Evolutionary conservation across 169 alveolate genomes (phyloP).

Genomic region (Theileria sp.): DNA sequence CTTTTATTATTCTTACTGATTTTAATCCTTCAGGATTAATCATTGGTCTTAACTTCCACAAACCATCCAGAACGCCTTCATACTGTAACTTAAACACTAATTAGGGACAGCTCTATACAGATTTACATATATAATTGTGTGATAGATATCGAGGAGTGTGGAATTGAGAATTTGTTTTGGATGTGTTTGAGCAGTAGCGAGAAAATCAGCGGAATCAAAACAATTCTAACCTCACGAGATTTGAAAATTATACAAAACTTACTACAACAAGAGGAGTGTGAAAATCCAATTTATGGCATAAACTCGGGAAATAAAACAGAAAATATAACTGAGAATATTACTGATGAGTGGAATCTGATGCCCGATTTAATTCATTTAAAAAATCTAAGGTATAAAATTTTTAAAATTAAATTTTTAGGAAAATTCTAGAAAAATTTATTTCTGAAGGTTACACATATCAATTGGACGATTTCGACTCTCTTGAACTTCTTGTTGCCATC

Average conservation of each 20-base stretch:
- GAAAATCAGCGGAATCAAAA: not conserved
- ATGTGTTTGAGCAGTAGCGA: not conserved
- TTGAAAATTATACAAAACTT: not conserved
- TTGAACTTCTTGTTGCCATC: not conserved
- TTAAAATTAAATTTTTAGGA: not conserved
- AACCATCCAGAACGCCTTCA: constrained; percentile 2
- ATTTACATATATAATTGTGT: not conserved
- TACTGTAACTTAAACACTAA: not conserved
- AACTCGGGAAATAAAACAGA: not conserved
- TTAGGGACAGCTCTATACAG: too few relatives aligned
- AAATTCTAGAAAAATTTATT: not conserved
- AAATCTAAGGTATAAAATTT: not conserved
- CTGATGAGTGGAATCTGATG: not conserved
- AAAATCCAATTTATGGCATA: not conserved
- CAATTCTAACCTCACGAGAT: not conserved
- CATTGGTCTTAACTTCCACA: constrained; percentile 19
- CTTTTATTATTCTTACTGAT: constrained; percentile 33
- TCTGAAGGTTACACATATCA: not conserved
- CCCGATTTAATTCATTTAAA: constrained; percentile 1
- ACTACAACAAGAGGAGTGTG: not conserved
- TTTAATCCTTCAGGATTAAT: constrained; percentile 20
- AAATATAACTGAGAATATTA: not conserved
- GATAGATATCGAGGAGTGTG: not conserved
- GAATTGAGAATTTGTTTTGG: not conserved
- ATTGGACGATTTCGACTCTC: not conserved